Evolutionary conservation across 257 asterid species (phyloP), one percentile per base, ranked within the genome.

Genomic region (Anisodus acutangulus): DNA sequence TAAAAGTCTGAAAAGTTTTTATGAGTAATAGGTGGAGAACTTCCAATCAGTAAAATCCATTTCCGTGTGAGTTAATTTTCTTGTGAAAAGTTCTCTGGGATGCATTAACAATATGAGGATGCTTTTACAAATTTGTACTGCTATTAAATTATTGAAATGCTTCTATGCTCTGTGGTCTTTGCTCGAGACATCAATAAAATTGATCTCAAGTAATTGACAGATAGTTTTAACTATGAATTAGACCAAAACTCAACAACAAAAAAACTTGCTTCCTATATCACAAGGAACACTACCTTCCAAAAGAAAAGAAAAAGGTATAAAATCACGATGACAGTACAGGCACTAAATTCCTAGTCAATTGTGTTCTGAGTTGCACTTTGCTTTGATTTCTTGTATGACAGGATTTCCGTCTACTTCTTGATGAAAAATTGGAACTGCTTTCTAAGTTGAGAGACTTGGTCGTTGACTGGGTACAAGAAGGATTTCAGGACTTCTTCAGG

Each of bases 401-500:
- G 99, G 97, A 94, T 78, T 91, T 96, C 87, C 91, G 88, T 41
- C 90, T 85, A 84, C 97, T 96, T 86, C 95, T 96, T 92, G 95
- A 91, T 89, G 98, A 90, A 87, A 89, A 91, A 86, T 76, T 91
- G 84, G 95, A 90, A 83, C 86, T 92, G 82, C 86, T 93, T 64
- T 80, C 92, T 80, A 92, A 91, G 88, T 87, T 96, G 94, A 92
- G 95, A 91, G 97, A 91, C 82, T 84, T 84, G 64, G 91, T 89
- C 78, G 80, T 90, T 72, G 92, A 89, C 84, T 92, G 98, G 97
- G 95, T 96, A 83, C 97, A 90, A 89, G 97, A 94, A 91, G 99
- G 99, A 76, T 93, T 94, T 91, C 99, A 93, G 89, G 91, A 92
- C 87, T 94, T 96, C 91, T 94, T 96, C 90, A 83, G 84, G 86